A percentile compares a stretch with the other conserved stretches of the same genome.
Conservation (phyloP, 2,329 filamentous ascomycete species). For the Dothistroma pini region DNA sequence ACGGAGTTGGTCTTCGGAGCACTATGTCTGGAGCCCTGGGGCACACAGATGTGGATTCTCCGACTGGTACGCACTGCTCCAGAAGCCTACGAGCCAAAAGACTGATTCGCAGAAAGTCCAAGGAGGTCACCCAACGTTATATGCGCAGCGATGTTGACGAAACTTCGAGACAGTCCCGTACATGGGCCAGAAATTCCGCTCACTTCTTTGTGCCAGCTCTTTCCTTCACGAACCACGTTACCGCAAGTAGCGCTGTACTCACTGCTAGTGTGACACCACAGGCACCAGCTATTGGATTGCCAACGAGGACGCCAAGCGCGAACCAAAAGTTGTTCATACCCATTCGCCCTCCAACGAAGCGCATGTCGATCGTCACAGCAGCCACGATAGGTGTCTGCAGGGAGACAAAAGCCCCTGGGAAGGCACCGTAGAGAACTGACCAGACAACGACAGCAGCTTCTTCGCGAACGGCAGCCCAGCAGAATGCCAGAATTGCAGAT, state of each 20-base stretch:
- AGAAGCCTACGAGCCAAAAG: too few species aligned
- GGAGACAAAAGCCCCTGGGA: constrained; percentile 42
- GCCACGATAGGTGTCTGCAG: constrained; percentile 39
- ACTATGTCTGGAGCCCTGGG: too few species aligned
- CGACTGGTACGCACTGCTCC: too few species aligned
- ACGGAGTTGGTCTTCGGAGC: neutral
- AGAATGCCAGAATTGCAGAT: constrained; percentile 26
- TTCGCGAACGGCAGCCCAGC: constrained; percentile 34
- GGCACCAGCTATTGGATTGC: constrained; percentile 25
- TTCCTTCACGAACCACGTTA: constrained; percentile 8
- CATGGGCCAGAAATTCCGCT: neutral
- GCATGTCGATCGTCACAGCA: constrained; percentile 14
- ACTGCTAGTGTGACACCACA: constrained; percentile 18
- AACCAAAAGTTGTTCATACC: constrained; percentile 28
- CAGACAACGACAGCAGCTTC: constrained; percentile 38
- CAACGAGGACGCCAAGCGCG: constrained; percentile 25
- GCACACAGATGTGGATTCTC: too few species aligned
- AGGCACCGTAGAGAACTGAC: constrained; percentile 44
- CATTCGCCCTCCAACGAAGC: constrained; percentile 24
- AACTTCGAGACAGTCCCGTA: neutral
- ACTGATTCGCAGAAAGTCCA: too few species aligned
- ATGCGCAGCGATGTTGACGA: neutral
- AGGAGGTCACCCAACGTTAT: too few species aligned
- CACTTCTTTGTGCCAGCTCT: neutral
- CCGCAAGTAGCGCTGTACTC: constrained; percentile 8